phyloP scores from a whole-genome alignment of 371 early-diverging fungal genomes.

The Sporodiniella umbellata region DNA sequence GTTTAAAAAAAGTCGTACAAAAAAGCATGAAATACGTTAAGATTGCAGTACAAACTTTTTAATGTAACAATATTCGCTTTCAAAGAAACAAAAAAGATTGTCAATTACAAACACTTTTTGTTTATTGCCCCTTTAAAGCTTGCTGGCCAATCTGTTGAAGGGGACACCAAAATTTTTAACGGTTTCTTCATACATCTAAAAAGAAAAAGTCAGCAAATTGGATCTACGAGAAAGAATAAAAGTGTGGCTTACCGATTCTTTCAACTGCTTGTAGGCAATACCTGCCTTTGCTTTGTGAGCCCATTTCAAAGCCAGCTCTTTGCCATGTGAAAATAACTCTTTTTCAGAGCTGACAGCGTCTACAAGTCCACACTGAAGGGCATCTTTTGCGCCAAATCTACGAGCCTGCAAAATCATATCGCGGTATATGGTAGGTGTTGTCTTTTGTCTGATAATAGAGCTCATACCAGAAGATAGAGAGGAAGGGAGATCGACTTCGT shows the following conservation, averaged over 20 bases:
- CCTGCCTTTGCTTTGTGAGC: slow-evolving; percentile 55
- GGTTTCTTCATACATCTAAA: slow-evolving; percentile 30
- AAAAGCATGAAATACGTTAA: too few species aligned
- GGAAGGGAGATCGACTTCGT: slow-evolving; percentile 76
- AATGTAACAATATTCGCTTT: too few species aligned
- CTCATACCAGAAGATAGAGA: slow-evolving; percentile 76
- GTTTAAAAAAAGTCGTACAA: too few species aligned
- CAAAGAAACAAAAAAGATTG: too few species aligned
- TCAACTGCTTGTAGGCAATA: slow-evolving; percentile 42
- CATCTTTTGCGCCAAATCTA: slow-evolving; percentile 62
- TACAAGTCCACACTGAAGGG: slow-evolving; percentile 59
- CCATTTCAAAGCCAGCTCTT: slow-evolving; percentile 55
- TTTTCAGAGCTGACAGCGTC: slow-evolving; percentile 51
- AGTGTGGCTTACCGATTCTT: slow-evolving; percentile 38
- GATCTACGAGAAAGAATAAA: too few species aligned
- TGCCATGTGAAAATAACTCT: slow-evolving; percentile 50
- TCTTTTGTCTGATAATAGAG: slow-evolving; percentile 61
- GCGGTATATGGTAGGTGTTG: slow-evolving; percentile 52
- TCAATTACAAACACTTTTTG: too few species aligned
- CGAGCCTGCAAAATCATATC: slow-evolving; percentile 68
- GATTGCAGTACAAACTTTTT: too few species aligned
- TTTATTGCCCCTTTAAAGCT: slow-evolving; percentile 19
- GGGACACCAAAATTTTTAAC: slow-evolving; percentile 18
- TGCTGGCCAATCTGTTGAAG: slow-evolving; percentile 31
- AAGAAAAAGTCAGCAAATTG: background rate